Evolutionary conservation across 106 monocot species (phyloP), one percentile per base, ranked within the genome.

Genomic region (Acorus calamus): DNA sequence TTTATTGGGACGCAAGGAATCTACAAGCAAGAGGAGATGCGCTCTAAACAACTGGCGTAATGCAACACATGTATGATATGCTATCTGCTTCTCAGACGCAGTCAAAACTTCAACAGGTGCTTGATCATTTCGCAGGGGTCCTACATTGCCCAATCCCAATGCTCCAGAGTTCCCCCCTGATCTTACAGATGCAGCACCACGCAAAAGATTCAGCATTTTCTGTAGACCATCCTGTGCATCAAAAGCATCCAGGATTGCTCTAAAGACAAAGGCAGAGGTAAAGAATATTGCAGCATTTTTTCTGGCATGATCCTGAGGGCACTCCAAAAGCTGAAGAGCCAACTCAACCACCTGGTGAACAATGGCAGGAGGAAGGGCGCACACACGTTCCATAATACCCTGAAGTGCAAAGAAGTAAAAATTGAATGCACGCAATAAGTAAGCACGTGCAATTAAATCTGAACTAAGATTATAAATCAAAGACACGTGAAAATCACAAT

Each of bases 371-470:
- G 90, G 71, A 62, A 96, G 80, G 14, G 96, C 87, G 69, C 90
- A 96, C 46, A 96, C 91, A 44, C 96, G 84, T 70, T 96, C 96
- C 96, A 96, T 96, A 55, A 85, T 82, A 44, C 80, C 87, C 91
- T 96, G 28, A 28, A 28, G 28, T 1, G 76, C 60, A 81, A 5
- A 56, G 44, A 78, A 61, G 6, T 12, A 6, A 3, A 61, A 11
- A 61, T 46, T 45, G 28, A 28, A 28, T 44, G 42, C 10, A 52
- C 53, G 60, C 42, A 53, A 28, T 45, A 51, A 50, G 52, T 57
- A 65, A 43, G 49, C 57, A 59, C 14, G 28, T 28, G 28, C 28
- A 28, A 28, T 28, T 28, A 28, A 68, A 73, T n/a, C 49, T 49
- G 9, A 46, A 13, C 68, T 45, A 2, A 44, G 46, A 41, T 3